phyloP scores from a whole-genome alignment of 148 eudicot species.

The Amaranthus hypochondriacus region DNA sequence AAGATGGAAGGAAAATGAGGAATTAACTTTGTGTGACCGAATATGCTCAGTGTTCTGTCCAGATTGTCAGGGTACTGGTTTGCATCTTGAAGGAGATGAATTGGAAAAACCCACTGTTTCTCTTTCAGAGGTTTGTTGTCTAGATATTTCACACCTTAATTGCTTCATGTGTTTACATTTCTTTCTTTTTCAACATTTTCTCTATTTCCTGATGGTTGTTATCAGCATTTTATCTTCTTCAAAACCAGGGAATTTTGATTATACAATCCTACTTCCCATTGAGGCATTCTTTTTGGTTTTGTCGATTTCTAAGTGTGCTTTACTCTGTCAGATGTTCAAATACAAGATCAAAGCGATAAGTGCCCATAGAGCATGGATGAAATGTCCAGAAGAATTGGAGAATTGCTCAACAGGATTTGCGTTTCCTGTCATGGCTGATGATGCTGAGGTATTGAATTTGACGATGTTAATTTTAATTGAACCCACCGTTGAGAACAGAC shows the following conservation, averaged over 20 bases:
- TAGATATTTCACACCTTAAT: background rate
- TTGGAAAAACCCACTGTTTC: conserved; percentile 65
- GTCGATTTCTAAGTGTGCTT: background rate
- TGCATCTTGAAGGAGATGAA: conserved; percentile 46
- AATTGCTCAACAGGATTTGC: conserved; percentile 76
- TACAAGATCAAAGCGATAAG: conserved; percentile 56
- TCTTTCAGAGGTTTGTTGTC: conserved; percentile 63
- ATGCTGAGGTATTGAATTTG: conserved; percentile 35
- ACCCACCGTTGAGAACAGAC: background rate
- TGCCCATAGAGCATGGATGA: conserved; percentile 74
- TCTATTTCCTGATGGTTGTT: background rate
- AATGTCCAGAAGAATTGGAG: conserved; percentile 57
- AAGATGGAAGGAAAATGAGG: conserved; percentile 29
- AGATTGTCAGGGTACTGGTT: conserved; percentile 84
- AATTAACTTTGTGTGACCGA: conserved; percentile 24
- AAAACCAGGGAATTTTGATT: background rate
- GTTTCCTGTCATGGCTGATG: conserved; percentile 43
- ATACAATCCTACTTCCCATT: background rate
- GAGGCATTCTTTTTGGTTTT: background rate
- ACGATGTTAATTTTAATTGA: no score
- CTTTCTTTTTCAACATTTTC: background rate
- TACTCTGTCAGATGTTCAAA: conserved; percentile 49
- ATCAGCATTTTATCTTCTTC: background rate
- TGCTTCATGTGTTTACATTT: background rate
- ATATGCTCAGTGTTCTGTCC: conserved; percentile 62